These are phyloP conservation scores for Leptosphaerulina australis DNA, from an alignment of 2,329 filamentous ascomycete genomes.

Conservation along the genomic window DNA sequence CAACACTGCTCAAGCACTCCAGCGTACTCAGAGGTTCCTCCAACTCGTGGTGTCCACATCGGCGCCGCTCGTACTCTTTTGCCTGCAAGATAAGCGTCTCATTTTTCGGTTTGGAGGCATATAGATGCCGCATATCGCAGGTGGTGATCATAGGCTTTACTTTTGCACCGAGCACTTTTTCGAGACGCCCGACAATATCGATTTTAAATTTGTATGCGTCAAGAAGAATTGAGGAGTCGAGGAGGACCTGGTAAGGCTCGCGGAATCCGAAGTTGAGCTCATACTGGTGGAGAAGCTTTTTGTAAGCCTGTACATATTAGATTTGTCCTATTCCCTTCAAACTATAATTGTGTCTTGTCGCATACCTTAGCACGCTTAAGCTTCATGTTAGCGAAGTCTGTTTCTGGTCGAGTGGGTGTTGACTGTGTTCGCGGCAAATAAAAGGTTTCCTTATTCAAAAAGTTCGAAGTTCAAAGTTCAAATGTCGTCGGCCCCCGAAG, in stretches of 20 bases:
- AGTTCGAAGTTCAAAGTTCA: constrained; percentile 8
- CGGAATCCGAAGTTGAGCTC: constrained; percentile 86
- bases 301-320: constrained; percentile 74
- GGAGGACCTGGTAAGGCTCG: constrained; percentile 80
- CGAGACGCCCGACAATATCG: constrained; percentile 75
- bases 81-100: constrained; percentile 72
- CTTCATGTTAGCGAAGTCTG: constrained; percentile 34
- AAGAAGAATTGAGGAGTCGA: constrained; percentile 84
- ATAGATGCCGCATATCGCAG: constrained; percentile 80
- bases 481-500: not conserved
- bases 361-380: constrained; percentile 42
- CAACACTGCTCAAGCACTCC: constrained; percentile 74
- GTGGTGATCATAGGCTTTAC: constrained; percentile 86
- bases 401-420: constrained; percentile 3
- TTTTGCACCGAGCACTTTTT: constrained; percentile 83
- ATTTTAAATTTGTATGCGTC: constrained; percentile 87
- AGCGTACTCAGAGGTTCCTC: constrained; percentile 71
- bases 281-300: constrained; percentile 94
- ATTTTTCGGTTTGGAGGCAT: constrained; percentile 63
- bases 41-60: constrained; percentile 79
- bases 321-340: constrained; percentile 66
- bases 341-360: not conserved
- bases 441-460: constrained; percentile 7
- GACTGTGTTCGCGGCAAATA: not conserved
- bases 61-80: constrained; percentile 74